Base-by-base conservation (phyloP, 345 rosid species). In the Bretschneidera sinensis region DNA sequence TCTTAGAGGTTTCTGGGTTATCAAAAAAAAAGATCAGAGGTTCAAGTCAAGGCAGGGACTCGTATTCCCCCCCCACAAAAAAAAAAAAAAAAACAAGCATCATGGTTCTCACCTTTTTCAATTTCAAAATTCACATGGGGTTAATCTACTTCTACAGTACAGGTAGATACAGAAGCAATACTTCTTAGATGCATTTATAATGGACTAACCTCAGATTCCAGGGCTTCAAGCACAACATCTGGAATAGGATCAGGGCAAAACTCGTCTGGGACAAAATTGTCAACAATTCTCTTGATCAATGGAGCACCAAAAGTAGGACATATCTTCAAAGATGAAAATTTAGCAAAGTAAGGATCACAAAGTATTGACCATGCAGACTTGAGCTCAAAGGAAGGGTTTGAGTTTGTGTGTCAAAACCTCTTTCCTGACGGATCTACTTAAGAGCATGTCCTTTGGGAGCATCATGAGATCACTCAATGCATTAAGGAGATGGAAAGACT, bases 361-460 rank as follows among this genome's bases (percentile, higher is more conserved):
- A 43, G 20, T 9, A 34, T 35, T 34, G 48, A 16, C 24, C 19
- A 24, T 20, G 24, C 17, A 28, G 24, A 39, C 17, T 31, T 56
- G 16, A 34, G 51, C 49, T 21, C 9, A 61, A 62, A 25, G 9
- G 43, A 9, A 28, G 24, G 55, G 28, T 15, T 4, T 7, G 14
- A 43, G 51, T 18, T 43, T 47, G 39, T 9, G 18, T 45, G 19
- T 19, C 54, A 58, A 28, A 60, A 92, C 98, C 96, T 92, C 98
- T 84, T 85, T 85, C 72, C 95, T 74, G 65, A 83, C 79, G 54
- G 81, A 62, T 70, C 63, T 78, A 71, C 79, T 75, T 65, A 87
- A 74, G 54, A 92, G 95, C 96, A 89, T 77, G 70, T 87, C 97
- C 71, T 89, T 89, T n/a, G 98, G 97, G 72, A 92, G 96, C 97